Evolutionary conservation across 1,139 yeast genomes (phyloP), one percentile per base, ranked within the genome.

Genomic region (Debaryomycetaceae sp.): DNA sequence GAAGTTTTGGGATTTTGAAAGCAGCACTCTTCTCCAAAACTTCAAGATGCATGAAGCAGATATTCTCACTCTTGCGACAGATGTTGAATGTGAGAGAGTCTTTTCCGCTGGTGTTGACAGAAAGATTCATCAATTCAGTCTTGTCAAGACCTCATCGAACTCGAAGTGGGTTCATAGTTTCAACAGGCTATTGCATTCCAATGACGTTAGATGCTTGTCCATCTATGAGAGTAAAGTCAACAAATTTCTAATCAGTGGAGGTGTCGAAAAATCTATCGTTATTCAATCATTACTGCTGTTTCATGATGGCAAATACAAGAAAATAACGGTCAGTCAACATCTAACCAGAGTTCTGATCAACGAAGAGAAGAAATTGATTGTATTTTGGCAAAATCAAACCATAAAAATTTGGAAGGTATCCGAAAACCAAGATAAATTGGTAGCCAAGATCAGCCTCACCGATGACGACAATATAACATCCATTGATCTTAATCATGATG

Each of bases 41-140:
- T 90, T 89, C 62, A 80, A 81, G 50, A 80, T 82, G 17, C 98
- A 93, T 59, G 95, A 87, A 44, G 97, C 97, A 1, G 99, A 95
- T 76, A 89, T 91, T 5, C 71, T 95, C 52, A 80, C 90, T 47
- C 68, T 93, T 43, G 72, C 85, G 1, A 68, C 78, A n/a, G 91
- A 87, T 59, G 62, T 72, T 5, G 58, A 69, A 2, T 88, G 87
- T 52, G 80, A 81, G 36, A 76, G 77, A 42, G 73, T 95, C 8
- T 93, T 88, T 63, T 80, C 95, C 37, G 95, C 95, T 6, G 98
- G 99, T 57, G 93, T 95, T 38, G 99, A 95, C 62, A 78, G 98
- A 57, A 90, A 90, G 59, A 89, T 93, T 43, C 88, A 82, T 58
- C 84, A 80, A 54, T 85, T 84, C 64, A 81, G 77, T 55, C 72